Conservation (phyloP, 352 stramenopile genomes). For the Globisporangium spiculum region DNA sequence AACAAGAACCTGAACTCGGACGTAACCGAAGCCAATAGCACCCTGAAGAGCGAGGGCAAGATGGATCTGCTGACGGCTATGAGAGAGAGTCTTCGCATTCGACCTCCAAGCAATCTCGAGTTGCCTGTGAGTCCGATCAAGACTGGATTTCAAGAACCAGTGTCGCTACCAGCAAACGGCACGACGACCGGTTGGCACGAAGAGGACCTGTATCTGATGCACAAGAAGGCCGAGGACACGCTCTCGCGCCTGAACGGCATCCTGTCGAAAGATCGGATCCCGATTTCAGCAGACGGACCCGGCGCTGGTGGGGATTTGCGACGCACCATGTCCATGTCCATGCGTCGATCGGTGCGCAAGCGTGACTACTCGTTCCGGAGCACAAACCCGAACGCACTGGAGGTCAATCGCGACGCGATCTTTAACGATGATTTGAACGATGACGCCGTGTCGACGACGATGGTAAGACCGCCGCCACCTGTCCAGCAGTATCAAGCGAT, state of each 20-base stretch:
- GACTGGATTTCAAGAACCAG: conserved; percentile 22
- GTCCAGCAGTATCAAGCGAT: conserved; percentile 1
- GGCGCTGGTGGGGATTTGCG: conserved; percentile 4
- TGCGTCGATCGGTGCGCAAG: conserved; percentile 48
- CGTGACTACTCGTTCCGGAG: conserved; percentile 57
- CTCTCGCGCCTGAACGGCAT: conserved; percentile 64
- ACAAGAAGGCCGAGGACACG: conserved; percentile 63
- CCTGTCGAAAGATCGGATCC: conserved; percentile 36
- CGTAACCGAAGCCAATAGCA: conserved; percentile 9
- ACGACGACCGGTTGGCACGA: conserved; percentile 34
- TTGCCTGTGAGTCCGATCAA: conserved; percentile 52
- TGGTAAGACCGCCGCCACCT: background rate
- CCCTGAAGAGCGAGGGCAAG: conserved; percentile 16
- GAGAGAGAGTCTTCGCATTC: conserved; percentile 12
- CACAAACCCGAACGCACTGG: conserved; percentile 27
- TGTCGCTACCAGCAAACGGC: conserved; percentile 18
- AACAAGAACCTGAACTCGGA: background rate
- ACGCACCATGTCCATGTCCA: conserved; percentile 54
- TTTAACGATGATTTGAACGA: conserved; percentile 27
- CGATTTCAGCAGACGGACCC: conserved; percentile 21
- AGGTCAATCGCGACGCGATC: conserved; percentile 67
- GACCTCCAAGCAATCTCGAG: conserved; percentile 6
- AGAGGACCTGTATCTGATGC: conserved; percentile 51
- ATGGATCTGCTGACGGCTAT: conserved; percentile 13
- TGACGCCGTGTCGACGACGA: background rate